phyloP scores from a whole-genome alignment of 2,329 filamentous ascomycete species.

The Fusarium incarnatum region DNA sequence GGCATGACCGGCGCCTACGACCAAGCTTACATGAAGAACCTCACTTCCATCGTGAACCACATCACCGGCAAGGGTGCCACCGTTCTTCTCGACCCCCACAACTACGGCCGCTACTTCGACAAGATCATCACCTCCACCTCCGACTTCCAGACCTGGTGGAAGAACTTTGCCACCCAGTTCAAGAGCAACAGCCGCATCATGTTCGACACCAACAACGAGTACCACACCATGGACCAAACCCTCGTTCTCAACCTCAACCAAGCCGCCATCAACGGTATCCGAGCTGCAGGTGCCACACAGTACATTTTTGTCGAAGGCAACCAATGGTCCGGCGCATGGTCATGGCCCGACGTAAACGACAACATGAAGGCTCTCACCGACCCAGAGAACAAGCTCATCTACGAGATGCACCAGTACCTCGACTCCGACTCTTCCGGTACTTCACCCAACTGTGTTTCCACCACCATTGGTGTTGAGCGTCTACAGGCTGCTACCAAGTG shows the following conservation, averaged over 20 bases:
- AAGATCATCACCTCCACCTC: conserved; percentile 64
- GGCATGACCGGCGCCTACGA: conserved; percentile 56
- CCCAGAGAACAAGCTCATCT: conserved; percentile 63
- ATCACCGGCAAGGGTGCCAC: conserved; percentile 59
- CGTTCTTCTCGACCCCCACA: conserved; percentile 70
- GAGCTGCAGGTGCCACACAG: conserved; percentile 68
- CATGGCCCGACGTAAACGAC: conserved; percentile 56
- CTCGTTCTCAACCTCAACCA: conserved; percentile 72
- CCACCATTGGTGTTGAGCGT: conserved; percentile 62
- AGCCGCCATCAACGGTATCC: conserved; percentile 72
- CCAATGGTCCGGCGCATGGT: conserved; percentile 65
- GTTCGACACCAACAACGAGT: conserved; percentile 77
- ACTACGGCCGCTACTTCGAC: conserved; percentile 67
- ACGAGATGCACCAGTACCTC: conserved; percentile 72
- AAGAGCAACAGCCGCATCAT: conserved; percentile 65
- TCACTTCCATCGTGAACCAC: conserved; percentile 49
- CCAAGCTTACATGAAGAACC: conserved; percentile 54
- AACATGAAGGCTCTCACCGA: conserved; percentile 59
- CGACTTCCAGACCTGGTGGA: conserved; percentile 69
- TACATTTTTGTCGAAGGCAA: conserved; percentile 70
- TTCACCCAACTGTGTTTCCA: conserved; percentile 58
- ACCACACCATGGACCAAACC: conserved; percentile 69
- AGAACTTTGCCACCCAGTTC: conserved; percentile 65
- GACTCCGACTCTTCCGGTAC: conserved; percentile 67
- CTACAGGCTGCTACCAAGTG: conserved; percentile 63